Conservation (phyloP, 768 basidiomycete genomes). For the Kondoa subrosea region DNA sequence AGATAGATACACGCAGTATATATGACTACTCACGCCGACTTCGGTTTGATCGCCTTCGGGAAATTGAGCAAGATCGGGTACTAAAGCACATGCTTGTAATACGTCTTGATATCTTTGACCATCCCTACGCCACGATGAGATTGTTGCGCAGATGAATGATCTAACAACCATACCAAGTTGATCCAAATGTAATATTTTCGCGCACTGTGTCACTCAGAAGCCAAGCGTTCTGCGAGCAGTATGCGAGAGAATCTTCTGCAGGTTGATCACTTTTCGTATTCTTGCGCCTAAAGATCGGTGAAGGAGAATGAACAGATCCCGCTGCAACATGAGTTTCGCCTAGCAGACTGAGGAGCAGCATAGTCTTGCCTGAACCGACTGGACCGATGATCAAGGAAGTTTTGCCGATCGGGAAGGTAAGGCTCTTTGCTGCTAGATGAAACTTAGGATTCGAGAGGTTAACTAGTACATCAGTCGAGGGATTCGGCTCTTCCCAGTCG, state of each 20-base stretch:
- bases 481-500: slow-evolving; percentile 21
- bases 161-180: too few relatives aligned
- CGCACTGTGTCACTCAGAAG: slow-evolving; percentile 64
- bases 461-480: slow-evolving; percentile 1
- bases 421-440: slow-evolving; percentile 39
- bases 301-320: slow-evolving; percentile 11
- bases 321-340: slow-evolving; percentile 27
- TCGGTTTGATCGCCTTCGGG: slow-evolving; percentile 57
- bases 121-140: too few relatives aligned
- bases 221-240: slow-evolving; percentile 51
- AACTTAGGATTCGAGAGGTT: slow-evolving; percentile 34
- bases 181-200: slow-evolving; percentile 64
- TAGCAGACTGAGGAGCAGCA: slow-evolving; percentile 23
- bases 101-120: slow-evolving; percentile 49
- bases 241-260: slow-evolving; percentile 46
- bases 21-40: slow-evolving; percentile 24
- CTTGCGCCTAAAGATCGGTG: slow-evolving; percentile 15
- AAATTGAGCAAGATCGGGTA: slow-evolving; percentile 52
- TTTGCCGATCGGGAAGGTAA: slow-evolving; percentile 50
- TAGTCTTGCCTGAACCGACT: slow-evolving; percentile 25
- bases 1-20: slow-evolving; percentile 11
- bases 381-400: slow-evolving; percentile 34
- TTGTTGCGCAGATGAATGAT: too few relatives aligned
- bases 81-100: slow-evolving; percentile 56
- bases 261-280: slow-evolving; percentile 35